Base-by-base conservation (phyloP, 805 yeast genomes). In the Ogataea nakhonphanomensis region DNA sequence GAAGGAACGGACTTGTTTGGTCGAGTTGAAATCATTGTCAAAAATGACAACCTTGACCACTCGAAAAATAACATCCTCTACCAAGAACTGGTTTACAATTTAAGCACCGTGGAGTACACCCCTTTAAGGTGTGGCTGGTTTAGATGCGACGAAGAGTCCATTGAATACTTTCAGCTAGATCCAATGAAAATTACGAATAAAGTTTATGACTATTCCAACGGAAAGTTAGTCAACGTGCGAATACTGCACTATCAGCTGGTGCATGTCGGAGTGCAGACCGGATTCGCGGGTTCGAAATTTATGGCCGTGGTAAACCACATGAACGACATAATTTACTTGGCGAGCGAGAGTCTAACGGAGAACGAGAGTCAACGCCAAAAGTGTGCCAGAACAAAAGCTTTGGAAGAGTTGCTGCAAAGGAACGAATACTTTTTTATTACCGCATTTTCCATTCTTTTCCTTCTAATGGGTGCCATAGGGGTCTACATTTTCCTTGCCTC, bases 71-170 rank as follows among this genome's bases (percentile, higher is more conserved):
- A 43, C 31, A 49, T 51, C 10, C 24, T 46, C 8, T 46, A 48
- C 29, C 55, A 49, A 23, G 53, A 51, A 30, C 44, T 45, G 11
- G 33, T 49, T 4, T 48, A 35, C 35, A 51, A 51, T 26, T 25
- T 41, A 15, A 25, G 33, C 3, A 31, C 13, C 7, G 23, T 14
- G 4, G 24, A 22, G 3, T 10, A 21, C 7, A 35, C 33, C 5
- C 15, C 30, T 12, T 35, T 12, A 13, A 8, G 21, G 10, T 15
- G 15, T 9, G 20, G 21, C 4, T 37, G 43, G 39, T 37, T 33
- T 21, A n/a, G 35, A 12, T 25, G 33, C 12, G 26, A 21, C 12
- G 5, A 11, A 21, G n/a, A 35, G 12, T n/a, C 22, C 9, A 23
- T 25, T 11, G 30, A 37, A 10, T 17, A 25, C 17, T 41, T 39